phyloP scores from a whole-genome alignment of 2,329 filamentous ascomycete genomes.

The Sporothrix protearum region DNA sequence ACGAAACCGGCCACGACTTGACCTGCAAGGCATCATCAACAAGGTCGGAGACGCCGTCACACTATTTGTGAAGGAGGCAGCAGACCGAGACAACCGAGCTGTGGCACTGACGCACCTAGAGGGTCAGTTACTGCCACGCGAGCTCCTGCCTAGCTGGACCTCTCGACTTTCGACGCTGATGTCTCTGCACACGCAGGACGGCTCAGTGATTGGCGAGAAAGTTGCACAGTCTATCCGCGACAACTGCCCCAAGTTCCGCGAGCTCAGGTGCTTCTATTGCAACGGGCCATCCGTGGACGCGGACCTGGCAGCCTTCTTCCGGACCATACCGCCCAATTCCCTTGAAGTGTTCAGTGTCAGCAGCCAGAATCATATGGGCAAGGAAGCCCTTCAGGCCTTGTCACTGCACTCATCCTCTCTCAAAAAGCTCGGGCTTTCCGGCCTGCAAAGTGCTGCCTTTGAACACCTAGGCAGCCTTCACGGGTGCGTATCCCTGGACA shows the following conservation, averaged over 20 bases:
- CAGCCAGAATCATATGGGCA: constrained; percentile 52
- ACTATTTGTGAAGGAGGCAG: constrained; percentile 44
- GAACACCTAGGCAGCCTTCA: constrained; percentile 34
- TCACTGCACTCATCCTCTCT: constrained; percentile 40
- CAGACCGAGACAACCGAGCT: constrained; percentile 43
- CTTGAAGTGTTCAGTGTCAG: constrained; percentile 58
- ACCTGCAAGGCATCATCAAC: constrained; percentile 38
- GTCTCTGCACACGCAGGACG: constrained; percentile 59
- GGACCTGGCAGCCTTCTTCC: constrained; percentile 57
- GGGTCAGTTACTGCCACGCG: constrained; percentile 48
- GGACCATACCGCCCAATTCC: constrained; percentile 52
- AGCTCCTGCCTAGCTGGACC: constrained; percentile 56
- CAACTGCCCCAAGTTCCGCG: constrained; percentile 59
- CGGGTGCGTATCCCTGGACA: constrained; percentile 37
- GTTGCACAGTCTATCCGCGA: constrained; percentile 52
- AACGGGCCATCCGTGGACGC: constrained; percentile 49
- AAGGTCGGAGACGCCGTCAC: constrained; percentile 57
- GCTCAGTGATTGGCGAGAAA: constrained; percentile 54
- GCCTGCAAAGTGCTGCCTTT: constrained; percentile 33
- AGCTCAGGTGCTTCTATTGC: constrained; percentile 54
- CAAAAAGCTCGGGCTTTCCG: constrained; percentile 34
- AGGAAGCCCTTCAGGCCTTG: constrained; percentile 55
- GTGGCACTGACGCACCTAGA: constrained; percentile 57
- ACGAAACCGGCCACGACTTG: constrained; percentile 33
- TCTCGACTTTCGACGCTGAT: constrained; percentile 55